Base-by-base conservation (phyloP, 2,329 filamentous ascomycete species). In the Xylaria arbuscula region DNA sequence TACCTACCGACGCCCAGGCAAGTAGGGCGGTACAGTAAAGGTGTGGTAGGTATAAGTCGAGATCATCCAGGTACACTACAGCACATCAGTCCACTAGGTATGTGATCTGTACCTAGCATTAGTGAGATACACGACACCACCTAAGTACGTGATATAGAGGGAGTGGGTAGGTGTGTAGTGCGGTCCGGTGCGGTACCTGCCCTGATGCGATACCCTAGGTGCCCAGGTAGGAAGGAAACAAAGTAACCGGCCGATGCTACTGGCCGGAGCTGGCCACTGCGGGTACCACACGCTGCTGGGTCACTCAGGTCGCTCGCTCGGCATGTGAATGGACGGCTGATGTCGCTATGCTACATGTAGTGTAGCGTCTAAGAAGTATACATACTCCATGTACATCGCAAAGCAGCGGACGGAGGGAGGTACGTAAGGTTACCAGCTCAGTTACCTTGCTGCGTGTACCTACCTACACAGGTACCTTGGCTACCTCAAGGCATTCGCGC, bases 391-490 rank as follows among this genome's bases (percentile, higher is more conserved):
- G 51, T 36, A 55, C 32, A 47, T 19, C 17, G 6, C 8, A 3
- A 36, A 28, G 45, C 55, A 51, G 54, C 32, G 61, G 65, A 34
- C 40, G 48, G 50, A 48, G 15, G 50, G 28, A 54, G 17, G 50
- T 50, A 66, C 15, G 32, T 68, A 28, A 28, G 28, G 28, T 28
- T 28, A 59, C 45, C 50, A 38, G 15, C 54, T n/a, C 17, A 61
- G 40, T 61, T 62, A 61, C 61, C 65, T 64, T 58, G 63, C 65
- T 60, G 70, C 62, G 65, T 66, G 66, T 69, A 68, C 67, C 62
- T 59, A 51, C 67, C 22, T 65, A 60, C 42, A 64, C 15, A 17
- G 7, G 40, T 45, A 45, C 40, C 40, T 45, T 17, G 13, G 17
- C 38, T 36, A 36, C 51, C 40, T 66, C 15, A 34, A 3, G 1